phyloP scores from a whole-genome alignment of 2,329 filamentous ascomycete species.

The Lecanicillium sp. region DNA sequence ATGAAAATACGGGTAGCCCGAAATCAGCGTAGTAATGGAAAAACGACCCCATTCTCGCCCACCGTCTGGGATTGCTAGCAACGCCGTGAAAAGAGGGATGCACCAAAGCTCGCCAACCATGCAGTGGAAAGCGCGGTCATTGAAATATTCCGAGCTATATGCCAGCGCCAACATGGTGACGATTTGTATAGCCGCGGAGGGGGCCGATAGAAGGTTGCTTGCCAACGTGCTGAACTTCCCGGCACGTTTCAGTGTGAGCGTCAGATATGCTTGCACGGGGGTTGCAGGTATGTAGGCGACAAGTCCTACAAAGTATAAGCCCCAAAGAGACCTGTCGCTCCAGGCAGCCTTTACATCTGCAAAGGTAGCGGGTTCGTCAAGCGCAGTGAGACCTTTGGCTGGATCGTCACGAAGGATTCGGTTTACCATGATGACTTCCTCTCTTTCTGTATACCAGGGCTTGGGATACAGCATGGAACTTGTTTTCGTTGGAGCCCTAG shows the following conservation, averaged over 20 bases:
- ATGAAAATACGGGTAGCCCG: conserved; percentile 51
- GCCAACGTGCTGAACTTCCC: conserved; percentile 48
- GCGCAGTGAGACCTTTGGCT: conserved; percentile 39
- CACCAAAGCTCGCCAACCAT: conserved; percentile 40
- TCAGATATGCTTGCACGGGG: conserved; percentile 41
- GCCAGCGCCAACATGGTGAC: conserved; percentile 46
- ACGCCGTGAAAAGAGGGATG: conserved; percentile 40
- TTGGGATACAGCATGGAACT: conserved; percentile 51
- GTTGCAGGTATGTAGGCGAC: conserved; percentile 40
- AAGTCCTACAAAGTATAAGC: conserved; percentile 40
- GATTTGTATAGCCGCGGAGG: conserved; percentile 47
- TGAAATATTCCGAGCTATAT: conserved; percentile 45
- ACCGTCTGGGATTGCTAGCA: conserved; percentile 38
- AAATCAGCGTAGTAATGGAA: conserved; percentile 40
- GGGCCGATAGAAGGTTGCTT: conserved; percentile 55
- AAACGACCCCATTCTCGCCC: conserved; percentile 44
- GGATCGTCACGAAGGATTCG: conserved; percentile 45
- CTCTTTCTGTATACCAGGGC: conserved; percentile 57
- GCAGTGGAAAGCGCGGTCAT: conserved; percentile 45
- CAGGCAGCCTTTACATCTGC: conserved; percentile 35
- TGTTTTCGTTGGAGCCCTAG: conserved; percentile 57
- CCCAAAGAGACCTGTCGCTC: conserved; percentile 39
- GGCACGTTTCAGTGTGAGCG: conserved; percentile 46
- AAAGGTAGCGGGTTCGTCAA: conserved; percentile 33
- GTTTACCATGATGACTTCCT: conserved; percentile 65